Base-by-base conservation (phyloP, 2,329 filamentous ascomycete species). In the Ceratocystis alfenasii region DNA sequence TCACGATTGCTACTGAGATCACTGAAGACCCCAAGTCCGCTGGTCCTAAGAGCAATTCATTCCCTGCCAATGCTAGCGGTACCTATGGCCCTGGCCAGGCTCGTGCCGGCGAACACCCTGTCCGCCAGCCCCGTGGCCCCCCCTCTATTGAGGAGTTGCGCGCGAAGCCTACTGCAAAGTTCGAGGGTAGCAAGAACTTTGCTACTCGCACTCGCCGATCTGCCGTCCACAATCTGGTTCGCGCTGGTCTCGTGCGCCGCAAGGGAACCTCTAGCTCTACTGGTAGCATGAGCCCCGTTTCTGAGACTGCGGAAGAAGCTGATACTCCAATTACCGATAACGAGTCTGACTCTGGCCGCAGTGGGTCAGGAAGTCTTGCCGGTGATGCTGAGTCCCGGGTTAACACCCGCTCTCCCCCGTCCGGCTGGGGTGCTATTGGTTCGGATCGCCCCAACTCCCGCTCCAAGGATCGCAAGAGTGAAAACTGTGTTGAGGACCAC, bases 181-280 rank as follows among this genome's bases (percentile, higher is more conserved):
- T 93, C 69, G 93, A 97, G 75, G 94, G 93, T 28, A 96, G 93
- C 85, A 87, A 96, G 84, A 99, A 99, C 79, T 99, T 99, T 77
- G 88, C 89, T 10, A 86, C 91, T 66, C 91, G 94, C 68, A 92
- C 95, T 72, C 90, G 94, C 68, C 90, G 93, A 69, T 91, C 89
- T 71, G 94, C 94, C 30, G 86, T 99, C 57, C 87, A 92, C 78
- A 96, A 91, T 74, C 83, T 99, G 62, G 89, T 96, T 68, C 89
- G 89, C 70, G 93, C 93, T 65, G 92, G 93, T 17, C 83, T 94
- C 69, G 90, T 91, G 73, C 89, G 94, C 68, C 90, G 93, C 83
- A 80, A 88, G 82, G 77, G 87, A 67, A 89, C 87, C 69, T 81
- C 84, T 69, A 87, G 86, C 74, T 84, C 82, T 69, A 81, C 81